Evolutionary conservation across 768 basidiomycete species (phyloP).

Genomic region (Macrolepiota fuliginosa): DNA sequence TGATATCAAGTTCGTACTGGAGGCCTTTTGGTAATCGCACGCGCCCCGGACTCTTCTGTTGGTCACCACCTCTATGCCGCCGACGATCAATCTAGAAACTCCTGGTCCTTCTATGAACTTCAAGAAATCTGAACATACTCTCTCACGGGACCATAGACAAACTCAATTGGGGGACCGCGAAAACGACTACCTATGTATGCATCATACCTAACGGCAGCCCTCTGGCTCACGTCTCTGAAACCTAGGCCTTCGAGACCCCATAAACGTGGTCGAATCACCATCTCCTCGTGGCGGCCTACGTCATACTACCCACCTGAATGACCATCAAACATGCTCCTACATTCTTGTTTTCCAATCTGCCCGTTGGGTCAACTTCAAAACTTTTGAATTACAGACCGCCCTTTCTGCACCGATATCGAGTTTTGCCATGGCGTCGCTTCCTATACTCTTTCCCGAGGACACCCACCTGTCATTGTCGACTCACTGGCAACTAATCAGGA

Average conservation of each 20-base stretch:
- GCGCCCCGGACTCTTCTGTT: neutral
- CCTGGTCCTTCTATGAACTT: neutral
- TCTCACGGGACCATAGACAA: constrained; percentile 10
- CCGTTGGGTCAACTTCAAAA: neutral
- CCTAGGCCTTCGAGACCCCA: neutral
- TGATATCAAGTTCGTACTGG: neutral
- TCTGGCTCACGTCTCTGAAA: neutral
- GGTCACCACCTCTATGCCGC: neutral
- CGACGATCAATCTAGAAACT: constrained; percentile 5
- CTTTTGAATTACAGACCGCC: neutral
- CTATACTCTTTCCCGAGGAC: neutral
- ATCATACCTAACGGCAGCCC: constrained; percentile 5
- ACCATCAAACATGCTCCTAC: neutral
- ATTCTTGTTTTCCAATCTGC: neutral
- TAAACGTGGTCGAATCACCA: neutral
- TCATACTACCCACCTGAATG: neutral
- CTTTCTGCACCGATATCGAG: neutral
- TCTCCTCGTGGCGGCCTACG: neutral
- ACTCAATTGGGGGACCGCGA: constrained; percentile 3
- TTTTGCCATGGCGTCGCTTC: neutral
- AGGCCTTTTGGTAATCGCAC: neutral
- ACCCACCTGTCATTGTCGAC: neutral
- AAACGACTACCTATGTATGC: constrained; percentile 4
- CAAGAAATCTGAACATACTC: neutral
- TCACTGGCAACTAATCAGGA: neutral